A percentile compares a stretch with the other conserved stretches of the same genome.
phyloP scores from a whole-genome alignment of 1,139 yeast genomes.

The Scheffersomyces cryptocercus region DNA sequence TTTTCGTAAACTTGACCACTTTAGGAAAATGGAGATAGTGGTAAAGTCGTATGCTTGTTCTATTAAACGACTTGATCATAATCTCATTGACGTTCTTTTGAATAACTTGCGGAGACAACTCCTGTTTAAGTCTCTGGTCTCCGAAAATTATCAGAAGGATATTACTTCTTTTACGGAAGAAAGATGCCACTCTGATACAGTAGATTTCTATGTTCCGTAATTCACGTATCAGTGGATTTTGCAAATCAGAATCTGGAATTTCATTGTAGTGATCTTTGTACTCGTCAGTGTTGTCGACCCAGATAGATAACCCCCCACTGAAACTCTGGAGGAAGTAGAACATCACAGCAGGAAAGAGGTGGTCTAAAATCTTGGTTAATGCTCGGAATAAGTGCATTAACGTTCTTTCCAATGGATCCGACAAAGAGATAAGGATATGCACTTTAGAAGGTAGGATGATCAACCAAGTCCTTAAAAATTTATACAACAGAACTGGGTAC shows the following conservation, averaged over 20 bases:
- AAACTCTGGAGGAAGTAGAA: slow-evolving; percentile 26
- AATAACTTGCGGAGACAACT: slow-evolving; percentile 5
- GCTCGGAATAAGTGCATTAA: slow-evolving; percentile 19
- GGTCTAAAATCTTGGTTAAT: slow-evolving; percentile 21
- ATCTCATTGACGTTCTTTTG: slow-evolving; percentile 21
- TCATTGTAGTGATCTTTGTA: slow-evolving; percentile 1
- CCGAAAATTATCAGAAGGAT: slow-evolving; percentile 19
- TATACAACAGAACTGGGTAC: slow-evolving; percentile 16
- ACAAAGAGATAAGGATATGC: slow-evolving; percentile 12
- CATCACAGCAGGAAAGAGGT: slow-evolving; percentile 25
- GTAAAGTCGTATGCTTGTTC: slow-evolving; percentile 13
- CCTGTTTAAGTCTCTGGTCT: slow-evolving; percentile 13
- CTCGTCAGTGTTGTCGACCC: slow-evolving; percentile 7
- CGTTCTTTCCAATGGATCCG: slow-evolving; percentile 18
- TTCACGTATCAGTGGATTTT: background rate
- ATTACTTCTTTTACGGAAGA: slow-evolving; percentile 25
- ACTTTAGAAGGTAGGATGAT: slow-evolving; percentile 25
- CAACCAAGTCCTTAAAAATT: slow-evolving; percentile 26
- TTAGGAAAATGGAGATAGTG: slow-evolving; percentile 23
- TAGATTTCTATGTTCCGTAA: slow-evolving; percentile 16
- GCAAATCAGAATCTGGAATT: slow-evolving; percentile 1
- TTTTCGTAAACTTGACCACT: slow-evolving; percentile 9
- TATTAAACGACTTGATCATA: slow-evolving; percentile 19
- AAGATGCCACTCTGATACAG: slow-evolving; percentile 19
- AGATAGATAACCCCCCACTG: slow-evolving; percentile 21